Conservation (phyloP, 2,329 filamentous ascomycete genomes). For the Fusarium kyushuense region DNA sequence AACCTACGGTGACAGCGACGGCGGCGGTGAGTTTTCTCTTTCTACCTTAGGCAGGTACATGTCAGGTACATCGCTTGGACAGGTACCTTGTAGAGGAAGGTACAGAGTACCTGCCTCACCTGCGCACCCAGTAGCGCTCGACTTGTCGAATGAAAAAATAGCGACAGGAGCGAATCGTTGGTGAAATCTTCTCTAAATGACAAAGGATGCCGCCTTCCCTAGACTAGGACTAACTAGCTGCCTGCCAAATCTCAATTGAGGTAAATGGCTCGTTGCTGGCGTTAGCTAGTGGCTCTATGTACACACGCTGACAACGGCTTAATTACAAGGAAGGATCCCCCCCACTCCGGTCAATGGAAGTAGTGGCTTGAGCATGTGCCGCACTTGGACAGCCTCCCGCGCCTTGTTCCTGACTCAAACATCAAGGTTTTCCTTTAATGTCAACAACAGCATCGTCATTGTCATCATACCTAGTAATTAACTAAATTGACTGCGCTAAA, state of each 20-base stretch:
- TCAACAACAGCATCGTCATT: constrained; percentile 1
- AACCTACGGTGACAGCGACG: not conserved
- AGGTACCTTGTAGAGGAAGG: not conserved
- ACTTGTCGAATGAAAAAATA: not conserved
- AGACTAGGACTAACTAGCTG: not conserved
- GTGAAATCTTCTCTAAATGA: constrained; percentile 13
- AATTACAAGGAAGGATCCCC: constrained; percentile 31
- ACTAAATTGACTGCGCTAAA: not conserved
- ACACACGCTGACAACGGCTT: constrained; percentile 32
- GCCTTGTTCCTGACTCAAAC: constrained; percentile 39
- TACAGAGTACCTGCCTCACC: constrained; percentile 1
- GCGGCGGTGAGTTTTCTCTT: constrained; percentile 24
- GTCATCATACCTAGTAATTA: constrained; percentile 11
- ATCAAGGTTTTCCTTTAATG: constrained; percentile 26
- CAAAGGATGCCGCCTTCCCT: constrained; percentile 11
- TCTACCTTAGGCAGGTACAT: constrained; percentile 1
- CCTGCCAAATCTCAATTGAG: constrained; percentile 36
- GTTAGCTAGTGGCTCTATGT: constrained; percentile 27
- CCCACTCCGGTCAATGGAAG: constrained; percentile 21
- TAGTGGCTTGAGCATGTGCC: constrained; percentile 40
- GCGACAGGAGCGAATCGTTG: not conserved
- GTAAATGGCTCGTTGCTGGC: constrained; percentile 20
- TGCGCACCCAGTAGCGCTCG: not conserved
- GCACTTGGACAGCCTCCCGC: constrained; percentile 31
- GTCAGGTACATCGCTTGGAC: not conserved